A percentile compares a stretch with the other conserved stretches of the same genome.
These are phyloP conservation scores for Ascochyta clinopodiicola DNA, from an alignment of 2,329 filamentous ascomycete species.

Conservation along the genomic window DNA sequence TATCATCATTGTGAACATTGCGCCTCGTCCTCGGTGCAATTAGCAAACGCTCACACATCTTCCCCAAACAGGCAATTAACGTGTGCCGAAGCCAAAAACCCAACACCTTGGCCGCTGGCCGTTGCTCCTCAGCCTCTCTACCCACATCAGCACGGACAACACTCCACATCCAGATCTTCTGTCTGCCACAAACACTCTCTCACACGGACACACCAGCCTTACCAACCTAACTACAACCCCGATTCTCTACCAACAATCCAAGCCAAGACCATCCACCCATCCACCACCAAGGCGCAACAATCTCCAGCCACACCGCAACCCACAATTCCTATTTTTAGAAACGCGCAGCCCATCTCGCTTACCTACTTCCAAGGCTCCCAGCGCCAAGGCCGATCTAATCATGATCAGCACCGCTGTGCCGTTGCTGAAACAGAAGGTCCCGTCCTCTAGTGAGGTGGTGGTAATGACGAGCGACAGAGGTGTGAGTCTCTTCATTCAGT, in stretches of 20 bases:
- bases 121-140: constrained; percentile 11
- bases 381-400: constrained; percentile 15
- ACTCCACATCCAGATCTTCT: not conserved
- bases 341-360: constrained; percentile 2
- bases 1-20: not conserved
- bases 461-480: not conserved
- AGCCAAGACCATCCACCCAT: not conserved
- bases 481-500: too few relatives aligned
- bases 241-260: too few relatives aligned
- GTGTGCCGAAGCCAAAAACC: constrained; percentile 8
- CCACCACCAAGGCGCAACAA: constrained; percentile 6
- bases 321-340: not conserved
- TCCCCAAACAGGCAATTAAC: constrained; percentile 6
- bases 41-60: not conserved
- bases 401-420: constrained; percentile 5
- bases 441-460: not conserved
- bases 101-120: not conserved
- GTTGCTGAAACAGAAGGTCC: not conserved
- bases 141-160: constrained; percentile 9
- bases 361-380: not conserved
- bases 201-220: not conserved
- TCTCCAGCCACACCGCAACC: not conserved
- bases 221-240: too few relatives aligned
- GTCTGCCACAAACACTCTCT: constrained; percentile 8
- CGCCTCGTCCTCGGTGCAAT: constrained; percentile 3